Evolutionary conservation across 305 asterid species (phyloP).

Genomic region (Ilex paraguariensis): DNA sequence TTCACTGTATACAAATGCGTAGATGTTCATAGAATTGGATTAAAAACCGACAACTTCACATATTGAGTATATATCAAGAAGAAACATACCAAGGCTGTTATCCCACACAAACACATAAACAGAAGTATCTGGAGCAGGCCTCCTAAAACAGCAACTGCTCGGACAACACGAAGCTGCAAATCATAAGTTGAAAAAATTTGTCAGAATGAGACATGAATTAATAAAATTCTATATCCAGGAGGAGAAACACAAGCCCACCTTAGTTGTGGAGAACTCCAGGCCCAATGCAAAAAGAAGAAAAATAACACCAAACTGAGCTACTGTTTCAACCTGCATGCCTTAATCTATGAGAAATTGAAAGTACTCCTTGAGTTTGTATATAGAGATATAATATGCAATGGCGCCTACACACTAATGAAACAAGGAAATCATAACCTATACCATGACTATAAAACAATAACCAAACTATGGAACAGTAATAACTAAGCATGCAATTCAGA

Average conservation of each 20-base stretch:
- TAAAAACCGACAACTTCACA: background rate
- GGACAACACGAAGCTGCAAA: slow-evolving; percentile 72
- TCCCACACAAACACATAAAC: slow-evolving; percentile 83
- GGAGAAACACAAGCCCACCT: slow-evolving; percentile 38
- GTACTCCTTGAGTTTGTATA: no score
- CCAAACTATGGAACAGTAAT: no score
- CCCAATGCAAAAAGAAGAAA: slow-evolving; percentile 89
- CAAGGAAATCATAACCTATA: no score
- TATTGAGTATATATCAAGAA: slow-evolving; percentile 4
- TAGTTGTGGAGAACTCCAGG: slow-evolving; percentile 76
- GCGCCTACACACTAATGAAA: no score
- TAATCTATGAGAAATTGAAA: slow-evolving; percentile 16
- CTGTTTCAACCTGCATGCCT: slow-evolving; percentile 70
- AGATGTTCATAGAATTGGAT: background rate
- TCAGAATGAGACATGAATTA: slow-evolving; percentile 11
- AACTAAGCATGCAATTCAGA: no score
- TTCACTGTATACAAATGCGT: slow-evolving; percentile 12
- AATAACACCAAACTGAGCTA: slow-evolving; percentile 85
- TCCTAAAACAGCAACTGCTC: slow-evolving; percentile 76
- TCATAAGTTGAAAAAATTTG: slow-evolving; percentile 12
- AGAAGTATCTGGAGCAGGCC: slow-evolving; percentile 80
- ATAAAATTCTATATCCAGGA: slow-evolving; percentile 11
- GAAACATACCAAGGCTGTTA: slow-evolving; percentile 61
- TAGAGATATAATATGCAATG: no score
- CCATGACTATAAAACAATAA: no score